Base-by-base conservation (phyloP, 768 basidiomycete species). In the Chlorophyllum brunneum region DNA sequence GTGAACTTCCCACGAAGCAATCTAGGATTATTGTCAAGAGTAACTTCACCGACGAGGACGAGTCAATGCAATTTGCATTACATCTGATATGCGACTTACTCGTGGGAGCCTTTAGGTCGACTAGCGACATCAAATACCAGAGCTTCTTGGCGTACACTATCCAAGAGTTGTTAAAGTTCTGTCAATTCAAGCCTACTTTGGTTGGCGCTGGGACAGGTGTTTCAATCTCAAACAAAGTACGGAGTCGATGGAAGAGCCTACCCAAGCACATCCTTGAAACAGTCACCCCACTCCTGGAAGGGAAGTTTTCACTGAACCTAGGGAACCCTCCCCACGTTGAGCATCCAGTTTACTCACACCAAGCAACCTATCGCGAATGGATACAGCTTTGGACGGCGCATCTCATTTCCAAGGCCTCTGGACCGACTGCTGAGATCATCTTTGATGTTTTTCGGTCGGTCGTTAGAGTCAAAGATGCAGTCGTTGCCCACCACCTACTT, bases 341-440 rank as follows among this genome's bases (percentile, higher is more conserved):
- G 44, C 81, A 85, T 57, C 95, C 95, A 2, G 83, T 98, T 51
- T 99, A 98, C 68, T 77, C 81, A 0, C 69, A 70, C 4, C 78
- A 84, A 51, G 65, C 80, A 2, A 95, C 92, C 0, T 99, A 98
- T 67, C 83, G 95, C 36, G 95, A 98, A 66, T 99, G 97, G 97
- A 80, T 98, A 29, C 93, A 95, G 58, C 64, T 80, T 0, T 98
- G 95, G 93, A 85, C 92, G 1, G 74, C 79, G 8, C 78, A 92
- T 65, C 78, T 99, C 30, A 89, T 98, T 49, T 74, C 79, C 9
- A 78, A 73, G 51, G 82, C 79, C 5, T 76, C 81, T 1, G 82
- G 82, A 16, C 56, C 58, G 2, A 75, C 71, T 45, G 89, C 92
- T 11, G 73, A 75, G 56, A 68, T 63, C 16, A 83, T 98, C 29